Evolutionary conservation across 768 basidiomycete species (phyloP), one percentile per base, ranked within the genome.

Genomic region (Agrocybe praecox): DNA sequence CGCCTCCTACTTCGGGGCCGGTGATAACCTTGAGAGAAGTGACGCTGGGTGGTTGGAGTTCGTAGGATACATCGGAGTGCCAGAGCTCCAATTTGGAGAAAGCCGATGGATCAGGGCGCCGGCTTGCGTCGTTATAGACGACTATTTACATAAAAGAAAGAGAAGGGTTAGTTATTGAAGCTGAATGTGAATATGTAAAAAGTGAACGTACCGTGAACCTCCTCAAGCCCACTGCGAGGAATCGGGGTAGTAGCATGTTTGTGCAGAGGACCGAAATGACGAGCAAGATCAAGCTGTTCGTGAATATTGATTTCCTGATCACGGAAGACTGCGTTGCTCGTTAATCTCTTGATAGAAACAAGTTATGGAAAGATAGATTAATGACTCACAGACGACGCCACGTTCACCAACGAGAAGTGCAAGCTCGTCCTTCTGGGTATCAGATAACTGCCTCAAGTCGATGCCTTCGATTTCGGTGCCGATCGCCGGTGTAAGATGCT

Each of bases 51-150:
- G 89, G 90, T 64, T 91, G 90, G 14, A 88, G 65, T 70, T 95
- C 92, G 72, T 92, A 94, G 5, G 88, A 83, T 56, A 89, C 90
- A 69, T 94, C 93, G 2, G 87, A 84, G 72, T 93, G 91, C 86
- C 88, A 92, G 18, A 94, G 79, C 61, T 92, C 92, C 14, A 86
- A 61, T 67, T 88, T 87, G 12, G 88, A 81, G 66, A 89, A 93
- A 6, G 88, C 80, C 29, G 80, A 71, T 5, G 82, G 65, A 62
- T 90, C 85, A 10, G 86, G 86, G 49, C 86, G 82, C 17, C 83
- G 77, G 10, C 82, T 83, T 21, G 80, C 74, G 68, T 89, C 86
- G 57, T 83, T 88, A 70, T 88, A 92, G 22, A 90, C 88, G 46
- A 90, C 89, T 88, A 63, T 15, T 29, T 29, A 29, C 5, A 9